Base-by-base conservation (phyloP, 805 yeast species). In the Saccharomycopsis babjevae region DNA sequence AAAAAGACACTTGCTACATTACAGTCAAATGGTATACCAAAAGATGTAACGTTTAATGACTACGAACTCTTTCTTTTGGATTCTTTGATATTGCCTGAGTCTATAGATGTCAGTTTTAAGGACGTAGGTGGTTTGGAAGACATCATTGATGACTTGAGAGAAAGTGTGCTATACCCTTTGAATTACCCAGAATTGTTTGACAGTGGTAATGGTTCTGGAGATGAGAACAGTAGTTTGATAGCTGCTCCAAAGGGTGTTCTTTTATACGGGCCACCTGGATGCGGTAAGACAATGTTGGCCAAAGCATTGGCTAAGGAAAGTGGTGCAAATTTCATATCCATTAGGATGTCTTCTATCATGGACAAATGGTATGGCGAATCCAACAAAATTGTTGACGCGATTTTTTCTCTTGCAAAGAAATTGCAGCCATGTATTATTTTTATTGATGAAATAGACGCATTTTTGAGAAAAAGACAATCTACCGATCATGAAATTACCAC, bases 291-390 rank as follows among this genome's bases (percentile, higher is more conserved):
- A 3, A 89, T 93, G 97, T 77, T 93, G 67, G 98, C 97, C 10
- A 93, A 92, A 72, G 97, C 97, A 0, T 79, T 93, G 43, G 98
- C 98, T 0, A 81, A 83, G 60, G 97, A 92, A 71, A 85, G 96
- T 66, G 90, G 89, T 0, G 98, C 98, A 0, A 90, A 86, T 67
- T 93, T 93, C 73, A 81, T 93, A 57, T 90, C 92, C 67, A 87
- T 93, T 58, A 80, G 96, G 71, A 88, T 93, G 96, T 90, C 97
- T 30, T 84, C 93, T 1, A 83, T 93, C 18, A 88, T 92, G 93
- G 97, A 94, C 74, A 93, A 93, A 73, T 93, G 97, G 96, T 93
- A 89, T 70, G 99, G 99, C 16, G 98, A 93, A 73, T 84, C 93
- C 34, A 93, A 94, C 72, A 94, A 94, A 74, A 84, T 92, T 57